Base-by-base conservation (phyloP, 2,329 filamentous ascomycete genomes). In the Cordyceps fumosorosea region DNA sequence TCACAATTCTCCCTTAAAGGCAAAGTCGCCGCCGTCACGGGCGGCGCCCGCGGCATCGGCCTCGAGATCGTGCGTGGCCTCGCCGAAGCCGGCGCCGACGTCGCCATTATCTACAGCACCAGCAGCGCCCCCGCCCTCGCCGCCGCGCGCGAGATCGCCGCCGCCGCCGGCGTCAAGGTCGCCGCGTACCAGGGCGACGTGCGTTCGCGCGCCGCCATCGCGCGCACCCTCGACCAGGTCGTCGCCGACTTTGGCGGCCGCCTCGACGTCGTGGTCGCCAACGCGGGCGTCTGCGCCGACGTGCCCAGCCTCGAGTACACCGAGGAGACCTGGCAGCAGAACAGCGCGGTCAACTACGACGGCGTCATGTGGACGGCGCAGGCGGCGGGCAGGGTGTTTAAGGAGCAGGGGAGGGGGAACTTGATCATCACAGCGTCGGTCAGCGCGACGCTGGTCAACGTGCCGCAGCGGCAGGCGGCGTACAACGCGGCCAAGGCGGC, bases 401-500 rank as follows among this genome's bases (percentile, higher is more conserved):
- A 69, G 62, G 55, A 62, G 37, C 68, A 68, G 34, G 69, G 67
- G 1, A 58, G 63, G 2, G 72, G 69, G 0, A 72, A 70, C 56
- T 40, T 73, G 1, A 66, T 70, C 51, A 67, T 72, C 45, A 72
- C 69, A 3, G 64, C 68, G 3, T 63, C 61, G 12, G 63, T 69
- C 5, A 68, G 67, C 51, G 65, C 60, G 1, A 63, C 51, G 3
- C 57, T 70, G 0, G 68, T 70, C 50, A 70, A 67, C 12, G 45
- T 72, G 3, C 67, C 67, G 24, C 67, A 68, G 20, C 64, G 58
- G 67, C 88, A 91, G 75, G 78, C 84, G 5, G 83, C 85, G 5
- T 89, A 90, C 71, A 89, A 89, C 69, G 84, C 85, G 14, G 82
- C 84, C 62, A 89, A 89, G 74, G 83, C 85, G 1, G 87, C 79